Conservation (phyloP, 257 asterid species). For the Avicennia marina region DNA sequence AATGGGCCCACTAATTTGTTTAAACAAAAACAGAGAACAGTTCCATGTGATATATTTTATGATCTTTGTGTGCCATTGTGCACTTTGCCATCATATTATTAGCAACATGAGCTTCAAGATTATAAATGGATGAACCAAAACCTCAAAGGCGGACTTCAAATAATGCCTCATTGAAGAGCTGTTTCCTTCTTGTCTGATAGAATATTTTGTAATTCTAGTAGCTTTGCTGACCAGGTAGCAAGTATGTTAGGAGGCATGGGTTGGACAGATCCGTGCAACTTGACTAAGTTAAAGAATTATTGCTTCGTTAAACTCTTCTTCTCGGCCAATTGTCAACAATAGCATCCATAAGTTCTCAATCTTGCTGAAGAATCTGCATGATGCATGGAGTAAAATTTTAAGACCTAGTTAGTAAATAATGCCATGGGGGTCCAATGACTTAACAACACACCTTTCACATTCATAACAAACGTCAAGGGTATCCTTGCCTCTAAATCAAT, state of each 20-base stretch:
- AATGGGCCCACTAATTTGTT: too few species aligned
- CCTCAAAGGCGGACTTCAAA: neutral
- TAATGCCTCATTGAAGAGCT: conserved; percentile 25
- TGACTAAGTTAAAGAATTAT: conserved; percentile 65
- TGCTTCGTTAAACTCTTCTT: conserved; percentile 73
- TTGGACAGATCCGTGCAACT: conserved; percentile 63
- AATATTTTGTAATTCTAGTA: conserved; percentile 35
- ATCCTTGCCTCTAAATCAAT: too few species aligned
- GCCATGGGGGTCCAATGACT: neutral
- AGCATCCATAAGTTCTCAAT: conserved; percentile 69
- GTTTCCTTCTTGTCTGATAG: conserved; percentile 31
- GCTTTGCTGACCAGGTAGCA: conserved; percentile 59
- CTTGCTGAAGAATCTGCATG: conserved; percentile 65
- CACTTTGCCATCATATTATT: too few species aligned
- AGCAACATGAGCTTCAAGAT: neutral
- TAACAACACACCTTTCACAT: too few species aligned
- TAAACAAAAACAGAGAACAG: too few species aligned
- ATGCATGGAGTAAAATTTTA: conserved; percentile 7
- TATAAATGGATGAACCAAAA: neutral
- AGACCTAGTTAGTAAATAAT: neutral
- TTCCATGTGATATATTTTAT: too few species aligned
- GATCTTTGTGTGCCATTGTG: too few species aligned
- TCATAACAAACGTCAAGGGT: too few species aligned
- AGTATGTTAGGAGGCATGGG: conserved; percentile 62
- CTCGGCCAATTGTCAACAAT: conserved; percentile 53